Evolutionary conservation across 2,329 filamentous ascomycete genomes (phyloP).

Genomic region (Emergomyces pasteurianus): DNA sequence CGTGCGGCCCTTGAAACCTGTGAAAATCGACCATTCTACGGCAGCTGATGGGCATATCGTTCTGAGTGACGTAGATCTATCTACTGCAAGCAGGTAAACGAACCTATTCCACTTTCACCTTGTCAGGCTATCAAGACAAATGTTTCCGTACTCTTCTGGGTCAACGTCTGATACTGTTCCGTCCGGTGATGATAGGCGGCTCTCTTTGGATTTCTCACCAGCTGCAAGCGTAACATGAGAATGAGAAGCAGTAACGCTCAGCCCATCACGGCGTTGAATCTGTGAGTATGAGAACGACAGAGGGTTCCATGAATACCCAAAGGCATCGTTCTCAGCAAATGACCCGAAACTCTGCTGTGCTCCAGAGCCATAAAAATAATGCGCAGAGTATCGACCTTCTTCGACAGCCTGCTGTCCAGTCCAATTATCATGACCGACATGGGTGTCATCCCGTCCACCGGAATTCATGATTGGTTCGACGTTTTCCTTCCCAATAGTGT

Average conservation of each 20-base stretch:
- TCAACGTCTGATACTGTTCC: constrained; percentile 25
- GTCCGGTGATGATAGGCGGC: constrained; percentile 20
- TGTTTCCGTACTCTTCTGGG: constrained; percentile 21
- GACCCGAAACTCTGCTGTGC: constrained; percentile 14
- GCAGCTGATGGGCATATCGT: not conserved
- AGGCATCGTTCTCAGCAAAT: constrained; percentile 17
- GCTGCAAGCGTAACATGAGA: constrained; percentile 4
- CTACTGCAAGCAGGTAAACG: not conserved
- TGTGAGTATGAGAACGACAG: constrained; percentile 18
- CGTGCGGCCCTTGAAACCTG: not conserved
- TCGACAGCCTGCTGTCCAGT: constrained; percentile 9
- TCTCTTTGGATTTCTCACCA: constrained; percentile 10
- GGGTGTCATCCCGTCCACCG: constrained; percentile 13
- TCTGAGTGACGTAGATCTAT: not conserved
- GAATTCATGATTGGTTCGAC: constrained; percentile 22
- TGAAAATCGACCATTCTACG: not conserved
- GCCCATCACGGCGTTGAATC: constrained; percentile 1
- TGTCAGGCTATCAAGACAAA: constrained; percentile 20
- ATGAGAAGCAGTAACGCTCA: constrained; percentile 1
- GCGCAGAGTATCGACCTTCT: constrained; percentile 14
- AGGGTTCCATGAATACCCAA: constrained; percentile 23
- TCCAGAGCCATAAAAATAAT: constrained; percentile 18
- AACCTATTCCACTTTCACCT: not conserved
- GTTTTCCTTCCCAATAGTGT: constrained; percentile 24
- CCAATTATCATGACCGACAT: constrained; percentile 17